Evolutionary conservation across 106 monocot species (phyloP), one percentile per base, ranked within the genome.

Genomic region (Posidonia australis): DNA sequence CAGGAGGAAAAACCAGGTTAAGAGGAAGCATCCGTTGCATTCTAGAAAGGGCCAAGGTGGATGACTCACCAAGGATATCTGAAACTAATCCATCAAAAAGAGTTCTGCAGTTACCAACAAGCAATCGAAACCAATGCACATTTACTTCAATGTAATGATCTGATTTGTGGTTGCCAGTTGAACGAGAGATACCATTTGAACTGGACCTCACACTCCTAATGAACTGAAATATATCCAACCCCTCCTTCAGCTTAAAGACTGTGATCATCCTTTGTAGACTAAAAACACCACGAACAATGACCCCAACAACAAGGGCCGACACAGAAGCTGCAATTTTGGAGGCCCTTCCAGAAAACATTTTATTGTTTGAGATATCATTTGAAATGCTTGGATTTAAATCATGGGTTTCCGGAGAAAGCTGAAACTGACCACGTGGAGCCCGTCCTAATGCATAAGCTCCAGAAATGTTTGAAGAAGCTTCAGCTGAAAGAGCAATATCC

Each of bases 1-100:
- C 84, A 62, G 90, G 87, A 65, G 90, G 70, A 52, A 98, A 71
- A 44, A 79, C 75, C 63, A 87, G 48, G 58, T 55, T 76, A 29
- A 98, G 80, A 49, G 90, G 83, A 66, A 98, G 82, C 76, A 83
- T 77, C 13, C 79, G 64, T 71, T 98, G 96, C 84, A 98, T 85
- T 54, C 87, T 80, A 53, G 75, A 90, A 70, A 90, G 83, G 70
- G 84, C 78, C 63, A 82, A 75, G 11, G 78, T 70, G 46, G 79
- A 79, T 46, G 87, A 72, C 42, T 98, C 85, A 66, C 90, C 96
- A 36, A 87, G 84, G 9, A 98, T 87, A 26, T 98, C 96, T 25
- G 57, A 60, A 67, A 98, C 64, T 43, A 98, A 70, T 45, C 96
- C 96, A 81, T 90, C 90, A 80, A 77, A 81, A 57, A 98, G 60